Percentiles rank a stretch among this genome's conserved stretches.
phyloP scores from a whole-genome alignment of 2,329 filamentous ascomycete species.

The Colletotrichum gloeosporioides region DNA sequence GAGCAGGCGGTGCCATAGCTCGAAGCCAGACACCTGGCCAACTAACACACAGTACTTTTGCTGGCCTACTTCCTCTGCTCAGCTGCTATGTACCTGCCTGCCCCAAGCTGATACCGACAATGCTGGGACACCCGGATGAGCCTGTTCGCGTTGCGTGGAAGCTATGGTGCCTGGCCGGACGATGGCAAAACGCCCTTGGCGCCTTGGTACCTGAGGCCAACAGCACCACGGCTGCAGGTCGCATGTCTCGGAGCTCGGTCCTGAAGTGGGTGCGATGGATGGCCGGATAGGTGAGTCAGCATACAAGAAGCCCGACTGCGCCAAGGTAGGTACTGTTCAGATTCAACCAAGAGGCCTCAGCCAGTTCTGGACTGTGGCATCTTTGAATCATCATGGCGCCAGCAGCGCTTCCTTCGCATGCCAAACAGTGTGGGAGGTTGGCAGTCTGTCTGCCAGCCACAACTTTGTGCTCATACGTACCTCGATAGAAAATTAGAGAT shows the following conservation, averaged over 20 bases:
- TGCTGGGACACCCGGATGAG: background rate
- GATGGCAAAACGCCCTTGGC: background rate
- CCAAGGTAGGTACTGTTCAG: background rate
- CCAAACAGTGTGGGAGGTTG: background rate
- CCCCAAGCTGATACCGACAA: background rate
- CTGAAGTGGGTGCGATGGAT: background rate
- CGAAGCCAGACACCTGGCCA: background rate
- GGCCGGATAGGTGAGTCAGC: background rate
- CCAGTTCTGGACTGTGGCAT: background rate
- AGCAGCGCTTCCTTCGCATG: background rate
- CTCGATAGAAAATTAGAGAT: background rate
- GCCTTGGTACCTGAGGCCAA: constrained; percentile 15
- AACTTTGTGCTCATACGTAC: background rate
- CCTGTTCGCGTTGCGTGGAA: background rate
- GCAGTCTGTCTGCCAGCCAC: background rate
- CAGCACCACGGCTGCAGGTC: background rate
- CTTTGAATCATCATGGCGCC: background rate
- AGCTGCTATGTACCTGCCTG: background rate
- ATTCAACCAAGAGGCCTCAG: background rate
- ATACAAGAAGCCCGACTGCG: background rate
- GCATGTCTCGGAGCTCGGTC: constrained; percentile 3
- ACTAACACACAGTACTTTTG: background rate
- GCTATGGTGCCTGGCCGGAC: background rate
- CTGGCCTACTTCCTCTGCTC: background rate
- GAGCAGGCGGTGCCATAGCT: background rate